Evolutionary conservation across 1,284 basidiomycete genomes (phyloP).

Genomic region (Fistulina hepatica): DNA sequence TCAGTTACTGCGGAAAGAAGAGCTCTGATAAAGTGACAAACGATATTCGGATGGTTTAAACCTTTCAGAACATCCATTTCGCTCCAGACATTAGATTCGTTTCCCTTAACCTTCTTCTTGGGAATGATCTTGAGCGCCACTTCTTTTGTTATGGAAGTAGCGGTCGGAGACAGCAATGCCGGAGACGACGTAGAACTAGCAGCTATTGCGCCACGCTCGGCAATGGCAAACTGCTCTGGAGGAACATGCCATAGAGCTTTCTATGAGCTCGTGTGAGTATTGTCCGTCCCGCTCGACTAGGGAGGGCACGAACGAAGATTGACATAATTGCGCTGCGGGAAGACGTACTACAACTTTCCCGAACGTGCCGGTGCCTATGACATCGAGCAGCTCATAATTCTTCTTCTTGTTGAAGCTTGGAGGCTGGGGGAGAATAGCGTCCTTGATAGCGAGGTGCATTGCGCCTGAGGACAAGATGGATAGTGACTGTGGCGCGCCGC

Average conservation of each 20-base stretch:
- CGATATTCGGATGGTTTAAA: slow-evolving; percentile 83
- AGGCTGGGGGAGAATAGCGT: slow-evolving; percentile 64
- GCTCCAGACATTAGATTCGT: slow-evolving; percentile 73
- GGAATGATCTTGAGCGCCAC: slow-evolving; percentile 84
- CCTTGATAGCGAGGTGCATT: slow-evolving; percentile 27
- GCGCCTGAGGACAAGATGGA: too few relatives aligned
- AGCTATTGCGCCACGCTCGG: slow-evolving; percentile 44
- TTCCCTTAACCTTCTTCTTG: slow-evolving; percentile 87
- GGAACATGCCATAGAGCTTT: slow-evolving; percentile 66
- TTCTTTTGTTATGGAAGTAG: slow-evolving; percentile 41
- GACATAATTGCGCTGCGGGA: too few relatives aligned
- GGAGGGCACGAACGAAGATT: background rate
- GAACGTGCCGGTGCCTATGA: slow-evolving; percentile 75
- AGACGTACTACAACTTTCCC: slow-evolving; percentile 73
- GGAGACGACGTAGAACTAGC: slow-evolving; percentile 18
- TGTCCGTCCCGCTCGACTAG: background rate
- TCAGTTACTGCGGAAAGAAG: slow-evolving; percentile 1
- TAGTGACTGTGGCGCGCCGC: too few relatives aligned
- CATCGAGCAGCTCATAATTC: slow-evolving; percentile 60
- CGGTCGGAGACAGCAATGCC: slow-evolving; percentile 15
- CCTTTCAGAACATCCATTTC: slow-evolving; percentile 88
- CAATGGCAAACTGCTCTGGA: slow-evolving; percentile 41
- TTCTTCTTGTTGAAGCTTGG: slow-evolving; percentile 80
- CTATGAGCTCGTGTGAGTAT: slow-evolving; percentile 23
- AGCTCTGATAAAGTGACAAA: slow-evolving; percentile 29